Percentiles rank a stretch among this genome's conserved stretches.
These are phyloP conservation scores for Trifolium dubium DNA, from an alignment of 306 rosid genomes.

Conservation along the genomic window DNA sequence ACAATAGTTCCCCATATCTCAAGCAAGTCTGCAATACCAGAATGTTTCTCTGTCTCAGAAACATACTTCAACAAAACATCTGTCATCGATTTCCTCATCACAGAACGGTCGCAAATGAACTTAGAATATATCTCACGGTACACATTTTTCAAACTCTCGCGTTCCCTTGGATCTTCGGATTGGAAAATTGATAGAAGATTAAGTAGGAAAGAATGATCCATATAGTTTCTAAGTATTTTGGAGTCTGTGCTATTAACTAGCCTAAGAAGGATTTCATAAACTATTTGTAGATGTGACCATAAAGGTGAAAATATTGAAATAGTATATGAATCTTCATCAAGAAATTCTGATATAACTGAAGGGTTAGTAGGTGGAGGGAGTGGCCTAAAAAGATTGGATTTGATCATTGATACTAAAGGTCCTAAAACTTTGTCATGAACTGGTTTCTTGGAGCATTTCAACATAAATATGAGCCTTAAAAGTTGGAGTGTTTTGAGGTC, in stretches of 20 bases:
- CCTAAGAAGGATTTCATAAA: constrained; percentile 67
- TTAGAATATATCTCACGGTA: constrained; percentile 70
- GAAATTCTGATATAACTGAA: constrained; percentile 38
- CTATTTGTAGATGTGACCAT: constrained; percentile 75
- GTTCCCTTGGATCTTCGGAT: constrained; percentile 81
- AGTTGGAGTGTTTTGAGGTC: constrained; percentile 70
- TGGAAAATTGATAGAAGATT: constrained; percentile 64
- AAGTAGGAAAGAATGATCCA: constrained; percentile 57
- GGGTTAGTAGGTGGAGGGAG: constrained; percentile 73
- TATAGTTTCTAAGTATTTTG: constrained; percentile 43
- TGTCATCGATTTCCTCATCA: constrained; percentile 82
- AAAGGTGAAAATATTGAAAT: constrained; percentile 51
- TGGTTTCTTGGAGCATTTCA: constrained; percentile 59
- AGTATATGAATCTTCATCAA: constrained; percentile 65
- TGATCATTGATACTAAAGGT: constrained; percentile 62
- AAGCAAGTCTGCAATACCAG: constrained; percentile 80
- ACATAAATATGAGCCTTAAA: constrained; percentile 50
- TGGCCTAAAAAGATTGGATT: constrained; percentile 66
- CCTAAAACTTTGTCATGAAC: constrained; percentile 42
- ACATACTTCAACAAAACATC: constrained; percentile 66
- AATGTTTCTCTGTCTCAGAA: constrained; percentile 66
- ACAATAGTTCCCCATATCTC: constrained; percentile 94
- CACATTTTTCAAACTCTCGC: constrained; percentile 71
- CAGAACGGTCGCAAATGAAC: constrained; percentile 55
- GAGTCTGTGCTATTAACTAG: constrained; percentile 55